phyloP scores from a whole-genome alignment of 805 yeast genomes.

The Wickerhamia fluorescens region DNA sequence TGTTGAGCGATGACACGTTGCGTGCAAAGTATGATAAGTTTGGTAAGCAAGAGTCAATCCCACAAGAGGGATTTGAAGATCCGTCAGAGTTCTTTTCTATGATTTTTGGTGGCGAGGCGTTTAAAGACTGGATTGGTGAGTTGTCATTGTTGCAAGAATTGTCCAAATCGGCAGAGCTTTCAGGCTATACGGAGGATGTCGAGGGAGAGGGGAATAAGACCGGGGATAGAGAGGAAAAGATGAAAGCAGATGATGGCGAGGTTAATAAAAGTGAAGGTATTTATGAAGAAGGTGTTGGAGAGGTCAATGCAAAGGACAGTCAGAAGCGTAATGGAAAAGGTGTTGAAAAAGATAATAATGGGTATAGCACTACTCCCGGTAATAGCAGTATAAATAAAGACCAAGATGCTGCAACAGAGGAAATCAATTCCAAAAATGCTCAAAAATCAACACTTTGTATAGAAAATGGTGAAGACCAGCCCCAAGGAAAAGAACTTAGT shows the following conservation, averaged over 20 bases:
- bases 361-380: not conserved
- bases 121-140: constrained; percentile 46
- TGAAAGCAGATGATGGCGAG: too few relatives aligned
- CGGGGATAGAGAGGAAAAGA: too few relatives aligned
- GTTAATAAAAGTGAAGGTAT: constrained; percentile 9
- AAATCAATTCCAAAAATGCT: not conserved
- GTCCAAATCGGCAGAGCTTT: constrained; percentile 35
- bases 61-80: constrained; percentile 68
- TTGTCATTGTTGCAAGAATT: constrained; percentile 41
- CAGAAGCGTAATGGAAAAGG: too few relatives aligned
- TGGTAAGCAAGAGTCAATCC: constrained; percentile 68
- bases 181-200: constrained; percentile 25
- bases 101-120: constrained; percentile 88
- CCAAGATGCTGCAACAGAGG: too few relatives aligned
- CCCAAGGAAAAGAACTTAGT: constrained; percentile 22
- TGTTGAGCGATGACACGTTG: constrained; percentile 56
- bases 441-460: constrained; percentile 11
- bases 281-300: not conserved
- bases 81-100: constrained; percentile 54
- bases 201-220: constrained; percentile 16
- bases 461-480: constrained; percentile 6
- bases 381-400: too few relatives aligned
- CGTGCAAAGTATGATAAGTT: constrained; percentile 65
- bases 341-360: not conserved
- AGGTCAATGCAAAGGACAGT: not conserved